Percentiles rank a stretch among this genome's conserved stretches.
Conservation (phyloP, 2,329 filamentous ascomycete species). For the Verruconis gallopava region DNA sequence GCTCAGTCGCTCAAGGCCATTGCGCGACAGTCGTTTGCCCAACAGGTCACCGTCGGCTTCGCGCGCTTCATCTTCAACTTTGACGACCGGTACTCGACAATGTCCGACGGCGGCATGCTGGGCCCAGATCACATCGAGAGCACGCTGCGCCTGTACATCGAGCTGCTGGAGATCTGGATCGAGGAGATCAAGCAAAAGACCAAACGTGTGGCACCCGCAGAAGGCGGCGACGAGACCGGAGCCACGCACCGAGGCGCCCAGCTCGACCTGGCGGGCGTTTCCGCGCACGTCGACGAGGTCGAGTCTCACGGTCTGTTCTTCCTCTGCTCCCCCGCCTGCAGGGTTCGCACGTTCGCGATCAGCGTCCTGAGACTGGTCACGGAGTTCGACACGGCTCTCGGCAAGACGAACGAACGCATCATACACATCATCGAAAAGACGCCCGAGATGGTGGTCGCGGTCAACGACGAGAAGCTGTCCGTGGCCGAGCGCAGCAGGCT, state of each 20-base stretch:
- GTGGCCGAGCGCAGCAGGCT: slow-evolving; percentile 86
- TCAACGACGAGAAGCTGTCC: slow-evolving; percentile 82
- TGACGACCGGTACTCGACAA: slow-evolving; percentile 91
- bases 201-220: slow-evolving; percentile 55
- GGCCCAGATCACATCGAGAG: slow-evolving; percentile 90
- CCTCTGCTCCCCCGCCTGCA: slow-evolving; percentile 83
- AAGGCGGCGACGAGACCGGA: slow-evolving; percentile 44
- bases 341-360: slow-evolving; percentile 80
- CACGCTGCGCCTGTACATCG: slow-evolving; percentile 82
- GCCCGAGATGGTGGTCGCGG: slow-evolving; percentile 75
- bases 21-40: slow-evolving; percentile 80
- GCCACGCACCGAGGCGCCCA: slow-evolving; percentile 62
- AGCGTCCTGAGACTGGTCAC: slow-evolving; percentile 84
- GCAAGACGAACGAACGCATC: slow-evolving; percentile 66
- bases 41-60: slow-evolving; percentile 93
- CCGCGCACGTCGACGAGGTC: slow-evolving; percentile 90
- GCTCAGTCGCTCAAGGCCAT: slow-evolving; percentile 91
- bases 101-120: slow-evolving; percentile 95
- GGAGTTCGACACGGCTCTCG: slow-evolving; percentile 82
- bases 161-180: slow-evolving; percentile 92
- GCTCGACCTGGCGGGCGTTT: slow-evolving; percentile 74
- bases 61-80: slow-evolving; percentile 98
- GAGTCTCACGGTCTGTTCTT: slow-evolving; percentile 97
- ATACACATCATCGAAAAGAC: slow-evolving; percentile 89
- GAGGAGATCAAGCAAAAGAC: slow-evolving; percentile 86